Evolutionary conservation across 139 green algal genomes (phyloP).

Genomic region (Asterochloris sp.): DNA sequence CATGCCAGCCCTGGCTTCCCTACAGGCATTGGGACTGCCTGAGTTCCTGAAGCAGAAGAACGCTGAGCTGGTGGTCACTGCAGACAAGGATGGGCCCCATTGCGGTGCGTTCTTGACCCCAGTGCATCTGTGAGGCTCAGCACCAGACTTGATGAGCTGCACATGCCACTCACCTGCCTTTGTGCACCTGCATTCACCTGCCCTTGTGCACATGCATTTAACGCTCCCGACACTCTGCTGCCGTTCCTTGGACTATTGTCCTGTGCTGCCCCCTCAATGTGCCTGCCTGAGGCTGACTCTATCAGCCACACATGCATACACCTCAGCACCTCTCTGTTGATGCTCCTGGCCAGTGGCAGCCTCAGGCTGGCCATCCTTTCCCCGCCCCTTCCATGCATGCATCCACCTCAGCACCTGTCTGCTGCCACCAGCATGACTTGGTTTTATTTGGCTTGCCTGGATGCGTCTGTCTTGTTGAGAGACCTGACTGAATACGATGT

Average conservation of each 20-base stretch:
- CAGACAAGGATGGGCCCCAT: not conserved
- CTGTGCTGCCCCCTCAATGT: not conserved
- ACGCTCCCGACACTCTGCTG: not conserved
- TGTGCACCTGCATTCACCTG: not conserved
- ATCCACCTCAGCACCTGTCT: not conserved
- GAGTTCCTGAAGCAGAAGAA: slow-evolving; percentile 1
- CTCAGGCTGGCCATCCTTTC: not conserved
- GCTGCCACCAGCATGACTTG: not conserved
- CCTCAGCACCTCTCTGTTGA: not conserved
- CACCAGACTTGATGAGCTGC: not conserved
- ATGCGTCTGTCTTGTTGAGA: not conserved
- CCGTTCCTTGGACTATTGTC: not conserved
- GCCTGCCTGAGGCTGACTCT: too few relatives aligned
- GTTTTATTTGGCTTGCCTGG: not conserved
- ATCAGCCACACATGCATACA: too few relatives aligned
- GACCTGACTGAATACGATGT: not conserved
- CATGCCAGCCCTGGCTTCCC: too few relatives aligned
- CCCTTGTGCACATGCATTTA: slow-evolving; percentile 2
- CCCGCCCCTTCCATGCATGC: not conserved
- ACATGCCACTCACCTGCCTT: not conserved
- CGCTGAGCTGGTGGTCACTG: slow-evolving; percentile 6
- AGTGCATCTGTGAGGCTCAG: not conserved
- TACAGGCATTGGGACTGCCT: not conserved
- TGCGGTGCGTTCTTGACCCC: not conserved
- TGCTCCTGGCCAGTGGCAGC: not conserved